phyloP scores from a whole-genome alignment of 208 protist species.

The Acanthamoeba pearcei region DNA sequence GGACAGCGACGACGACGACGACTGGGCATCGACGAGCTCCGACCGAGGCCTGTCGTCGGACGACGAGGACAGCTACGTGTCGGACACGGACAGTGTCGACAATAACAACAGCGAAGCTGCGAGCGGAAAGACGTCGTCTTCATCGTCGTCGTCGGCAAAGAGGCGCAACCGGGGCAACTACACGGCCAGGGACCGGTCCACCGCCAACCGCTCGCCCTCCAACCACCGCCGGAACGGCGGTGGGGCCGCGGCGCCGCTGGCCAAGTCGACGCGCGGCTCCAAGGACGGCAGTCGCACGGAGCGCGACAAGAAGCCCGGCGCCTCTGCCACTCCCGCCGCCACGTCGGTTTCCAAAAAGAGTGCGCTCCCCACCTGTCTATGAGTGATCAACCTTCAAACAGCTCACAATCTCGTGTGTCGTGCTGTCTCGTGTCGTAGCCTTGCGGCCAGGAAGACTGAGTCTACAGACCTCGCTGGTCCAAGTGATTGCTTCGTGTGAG shows the following conservation, averaged over 20 bases:
- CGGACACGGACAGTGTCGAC: not conserved
- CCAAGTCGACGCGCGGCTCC: not conserved
- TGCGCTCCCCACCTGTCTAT: too few relatives aligned
- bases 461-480: not conserved
- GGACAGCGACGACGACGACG: conserved; percentile 3
- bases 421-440: not conserved
- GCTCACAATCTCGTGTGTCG: not conserved
- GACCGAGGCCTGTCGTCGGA: not conserved
- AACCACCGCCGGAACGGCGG: not conserved
- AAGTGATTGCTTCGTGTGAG: not conserved
- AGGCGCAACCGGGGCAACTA: not conserved
- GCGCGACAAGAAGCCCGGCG: not conserved
- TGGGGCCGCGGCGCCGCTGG: too few relatives aligned
- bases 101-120: not conserved
- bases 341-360: not conserved
- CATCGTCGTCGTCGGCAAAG: not conserved
- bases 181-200: not conserved
- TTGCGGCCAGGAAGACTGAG: not conserved
- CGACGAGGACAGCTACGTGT: conserved; percentile 21
- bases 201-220: not conserved
- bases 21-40: not conserved
- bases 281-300: not conserved
- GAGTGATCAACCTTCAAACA: not conserved
- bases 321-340: not conserved
- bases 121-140: not conserved